These are phyloP conservation scores for Parietaria judaica DNA, from an alignment of 306 rosid genomes.

Conservation along the genomic window DNA sequence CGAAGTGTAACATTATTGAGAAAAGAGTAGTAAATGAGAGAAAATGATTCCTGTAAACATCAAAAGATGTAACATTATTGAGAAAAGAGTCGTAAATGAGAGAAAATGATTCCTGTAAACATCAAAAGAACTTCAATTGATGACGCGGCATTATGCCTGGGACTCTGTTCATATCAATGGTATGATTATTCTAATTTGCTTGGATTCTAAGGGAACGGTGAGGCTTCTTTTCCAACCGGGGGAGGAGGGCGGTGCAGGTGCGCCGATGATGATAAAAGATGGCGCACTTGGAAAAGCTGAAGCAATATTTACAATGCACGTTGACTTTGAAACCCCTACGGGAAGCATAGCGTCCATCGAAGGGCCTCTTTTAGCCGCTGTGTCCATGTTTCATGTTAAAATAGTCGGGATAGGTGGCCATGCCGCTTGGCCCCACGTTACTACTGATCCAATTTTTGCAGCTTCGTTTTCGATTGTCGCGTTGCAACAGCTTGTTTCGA, in stretches of 20 bases:
- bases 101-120: no score
- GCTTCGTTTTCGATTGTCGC: constrained; percentile 31
- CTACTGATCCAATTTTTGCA: constrained; percentile 32
- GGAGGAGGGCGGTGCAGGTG: constrained; percentile 38
- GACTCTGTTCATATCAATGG: no score
- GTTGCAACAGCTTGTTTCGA: constrained; percentile 36
- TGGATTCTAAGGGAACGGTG: constrained; percentile 27
- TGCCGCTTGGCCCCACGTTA: constrained; percentile 31
- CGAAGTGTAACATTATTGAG: no score
- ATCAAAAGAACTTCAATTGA: no score
- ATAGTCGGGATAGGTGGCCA: constrained; percentile 35
- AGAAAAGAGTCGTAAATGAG: no score
- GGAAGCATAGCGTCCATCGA: constrained; percentile 35
- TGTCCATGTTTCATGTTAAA: constrained; percentile 7
- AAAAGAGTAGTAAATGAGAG: no score
- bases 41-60: no score
- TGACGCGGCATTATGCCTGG: no score
- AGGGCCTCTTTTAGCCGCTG: constrained; percentile 22
- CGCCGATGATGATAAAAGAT: constrained; percentile 31
- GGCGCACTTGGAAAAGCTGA: constrained; percentile 20
- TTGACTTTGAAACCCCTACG: constrained; percentile 21
- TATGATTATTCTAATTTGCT: no score
- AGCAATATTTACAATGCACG: constrained; percentile 33
- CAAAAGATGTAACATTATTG: no score
- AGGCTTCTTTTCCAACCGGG: constrained; percentile 41